Conservation (phyloP, 768 basidiomycete species). For the Hericium coralloides region DNA sequence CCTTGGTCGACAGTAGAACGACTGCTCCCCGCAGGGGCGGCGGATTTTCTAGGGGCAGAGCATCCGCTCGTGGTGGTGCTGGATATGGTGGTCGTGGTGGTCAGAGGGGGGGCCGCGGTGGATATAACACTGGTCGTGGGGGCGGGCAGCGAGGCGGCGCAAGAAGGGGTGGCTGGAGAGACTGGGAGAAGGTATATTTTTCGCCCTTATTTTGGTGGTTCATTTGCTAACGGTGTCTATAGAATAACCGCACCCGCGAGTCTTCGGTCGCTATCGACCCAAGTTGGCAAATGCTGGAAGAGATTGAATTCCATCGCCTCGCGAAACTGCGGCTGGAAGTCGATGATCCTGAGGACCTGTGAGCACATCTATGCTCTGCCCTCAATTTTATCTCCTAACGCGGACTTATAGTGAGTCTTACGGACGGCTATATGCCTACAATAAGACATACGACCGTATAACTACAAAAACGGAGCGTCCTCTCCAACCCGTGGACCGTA, state of each 20-base stretch:
- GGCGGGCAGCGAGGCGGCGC: conserved; percentile 40
- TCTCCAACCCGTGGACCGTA: conserved; percentile 86
- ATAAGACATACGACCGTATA: conserved; percentile 91
- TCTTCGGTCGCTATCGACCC: conserved; percentile 89
- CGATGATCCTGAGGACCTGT: conserved; percentile 88
- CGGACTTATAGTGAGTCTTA: conserved; percentile 56
- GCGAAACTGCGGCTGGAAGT: conserved; percentile 90
- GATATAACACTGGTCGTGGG: conserved; percentile 33
- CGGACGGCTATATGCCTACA: conserved; percentile 87
- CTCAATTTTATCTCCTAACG: background rate
- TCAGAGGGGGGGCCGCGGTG: conserved; percentile 35
- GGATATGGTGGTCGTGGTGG: conserved; percentile 35
- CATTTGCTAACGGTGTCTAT: conserved; percentile 3
- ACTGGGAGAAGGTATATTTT: conserved; percentile 80
- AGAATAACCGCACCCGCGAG: conserved; percentile 82
- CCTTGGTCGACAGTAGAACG: conserved; percentile 86
- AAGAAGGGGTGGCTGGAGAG: conserved; percentile 69
- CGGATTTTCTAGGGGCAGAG: conserved; percentile 46
- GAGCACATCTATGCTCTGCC: conserved; percentile 23
- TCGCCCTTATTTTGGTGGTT: background rate
- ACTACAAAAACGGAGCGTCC: conserved; percentile 89
- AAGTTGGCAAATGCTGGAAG: conserved; percentile 93
- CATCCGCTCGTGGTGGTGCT: conserved; percentile 24
- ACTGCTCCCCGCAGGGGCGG: conserved; percentile 64
- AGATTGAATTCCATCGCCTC: conserved; percentile 92